Evolutionary conservation across 257 asterid species (phyloP), one percentile per base, ranked within the genome.

Genomic region (Solanum lycopersicoides): DNA sequence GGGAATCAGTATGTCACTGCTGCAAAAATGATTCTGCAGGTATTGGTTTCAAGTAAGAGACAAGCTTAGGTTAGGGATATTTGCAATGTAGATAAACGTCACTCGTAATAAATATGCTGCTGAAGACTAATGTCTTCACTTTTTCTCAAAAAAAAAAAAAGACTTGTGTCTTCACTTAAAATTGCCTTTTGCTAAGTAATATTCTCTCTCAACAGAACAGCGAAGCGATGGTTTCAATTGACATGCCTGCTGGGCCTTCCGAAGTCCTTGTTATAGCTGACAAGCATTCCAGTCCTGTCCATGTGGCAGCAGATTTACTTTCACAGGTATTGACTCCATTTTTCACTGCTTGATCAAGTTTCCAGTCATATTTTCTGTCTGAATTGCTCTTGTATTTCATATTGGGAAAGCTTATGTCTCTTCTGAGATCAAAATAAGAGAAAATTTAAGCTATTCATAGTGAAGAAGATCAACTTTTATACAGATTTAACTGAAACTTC

Each of bases 221-320:
- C 86, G 99, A 97, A 89, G 99, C 99, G 59, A 93, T 97, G 99
- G 89, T 95, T 88, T 95, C 98, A 82, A 95, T 97, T 90, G 99
- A 97, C 93, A 97, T 97, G 99, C 99, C 99, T 16, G 98, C 99
- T 89, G 99, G 99, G 89, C 99, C 99, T 86, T 97, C 99, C n/a
- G 99, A 97, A 97, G 99, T 97, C 88, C 99, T 97, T 88, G 98
- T 96, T 87, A 94, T 95, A 86, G 99, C 98, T 87, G 99, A 95
- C 90, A 91, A 94, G 89, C 89, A 93, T 89, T 96, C 99, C 76
- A 97, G 89, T 89, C 98, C 97, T 88, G 98, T 93, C 87, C 98
- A 97, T 89, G 90, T 97, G 83, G 99, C 99, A 16, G 98, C 99
- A 35, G 99, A 97, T 92, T 93, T 97, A 87, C 98, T 97, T 86